These are phyloP conservation scores for Fomitopsis betulina DNA, from an alignment of 1,284 basidiomycete species.

Conservation along the genomic window DNA sequence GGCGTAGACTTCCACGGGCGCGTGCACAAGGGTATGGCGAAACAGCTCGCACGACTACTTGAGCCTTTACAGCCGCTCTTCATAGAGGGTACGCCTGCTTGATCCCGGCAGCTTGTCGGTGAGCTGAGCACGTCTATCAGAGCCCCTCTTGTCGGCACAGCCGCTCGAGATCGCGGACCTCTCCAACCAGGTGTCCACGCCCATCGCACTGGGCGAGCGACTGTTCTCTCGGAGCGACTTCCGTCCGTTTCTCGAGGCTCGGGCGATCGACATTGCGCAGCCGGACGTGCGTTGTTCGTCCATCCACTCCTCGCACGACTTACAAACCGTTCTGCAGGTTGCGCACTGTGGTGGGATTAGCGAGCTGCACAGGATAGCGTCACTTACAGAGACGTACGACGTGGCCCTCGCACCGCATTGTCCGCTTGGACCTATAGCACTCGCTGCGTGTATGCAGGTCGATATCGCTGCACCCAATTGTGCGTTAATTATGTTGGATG, in stretches of 20 bases:
- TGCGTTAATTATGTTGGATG: conserved; percentile 23
- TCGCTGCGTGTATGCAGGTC: conserved; percentile 67
- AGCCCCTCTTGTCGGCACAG: conserved; percentile 67
- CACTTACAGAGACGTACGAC: conserved; percentile 66
- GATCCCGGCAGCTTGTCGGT: neutral
- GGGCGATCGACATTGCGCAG: conserved; percentile 72
- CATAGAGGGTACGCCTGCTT: conserved; percentile 49
- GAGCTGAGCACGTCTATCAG: conserved; percentile 25
- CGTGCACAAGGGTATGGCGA: conserved; percentile 75
- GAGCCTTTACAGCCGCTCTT: conserved; percentile 68
- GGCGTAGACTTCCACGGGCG: conserved; percentile 60
- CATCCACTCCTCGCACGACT: neutral
- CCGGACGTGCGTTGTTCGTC: conserved; percentile 49
- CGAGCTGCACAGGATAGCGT: conserved; percentile 66
- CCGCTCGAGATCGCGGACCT: conserved; percentile 65
- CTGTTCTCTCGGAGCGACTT: conserved; percentile 68
- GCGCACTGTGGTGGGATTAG: conserved; percentile 72
- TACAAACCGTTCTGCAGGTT: conserved; percentile 31
- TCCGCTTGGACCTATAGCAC: conserved; percentile 66
- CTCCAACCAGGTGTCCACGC: conserved; percentile 55
- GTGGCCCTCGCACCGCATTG: conserved; percentile 61
- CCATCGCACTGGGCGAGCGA: conserved; percentile 71
- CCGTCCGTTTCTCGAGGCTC: conserved; percentile 64
- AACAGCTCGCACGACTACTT: conserved; percentile 64
- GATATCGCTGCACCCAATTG: conserved; percentile 52